Base-by-base conservation (phyloP, 1,139 yeast species). In the Pneumocystis murina region DNA sequence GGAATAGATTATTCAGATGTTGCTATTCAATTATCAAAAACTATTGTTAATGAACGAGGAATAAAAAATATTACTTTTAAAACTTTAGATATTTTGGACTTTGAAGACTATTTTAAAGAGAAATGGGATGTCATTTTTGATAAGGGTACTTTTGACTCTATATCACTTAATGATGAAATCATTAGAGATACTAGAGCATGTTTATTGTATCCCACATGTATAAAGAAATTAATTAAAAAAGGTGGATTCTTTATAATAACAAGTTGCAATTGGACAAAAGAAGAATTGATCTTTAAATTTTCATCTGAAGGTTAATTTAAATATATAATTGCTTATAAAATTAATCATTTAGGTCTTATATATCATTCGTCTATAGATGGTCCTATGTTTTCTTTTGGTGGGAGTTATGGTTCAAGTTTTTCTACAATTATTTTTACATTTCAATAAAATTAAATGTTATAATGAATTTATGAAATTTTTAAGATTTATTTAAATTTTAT, bases 81-180 rank as follows among this genome's bases (percentile, higher is more conserved):
- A 68, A 76, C 59, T 3, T 62, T 76, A 16, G 72, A 73, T 59
- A 68, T 72, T 35, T 58, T 69, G 12, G 72, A 76, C 35, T 60
- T 63, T 14, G 59, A 62, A 20, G 33, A 55, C 14, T 20, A 60
- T 40, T 54, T 33, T 17, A n/a, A 72, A 0, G 77, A 79, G 54
- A 69, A 75, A 54, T 90, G 82, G 75, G 95, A 91, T 70, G 74
- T 92, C 5, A 81, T 91, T 1, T 76, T 91, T 58, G 99, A 92
- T 74, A 92, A 92, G 72, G 98, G 99, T 10, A 92, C 99, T 0
- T 75, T 94, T 58, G 99, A 92, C 75, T 98, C 99, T 5, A 92
- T 94, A 68, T 97, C 97, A 0, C 78, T 92, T 62, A 79, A 77
- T 62, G 80, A 77, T 3, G 74, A 71, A 5, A 71, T 48, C 14